phyloP scores from a whole-genome alignment of 148 eudicot species.

The Dianthus caryophyllus region DNA sequence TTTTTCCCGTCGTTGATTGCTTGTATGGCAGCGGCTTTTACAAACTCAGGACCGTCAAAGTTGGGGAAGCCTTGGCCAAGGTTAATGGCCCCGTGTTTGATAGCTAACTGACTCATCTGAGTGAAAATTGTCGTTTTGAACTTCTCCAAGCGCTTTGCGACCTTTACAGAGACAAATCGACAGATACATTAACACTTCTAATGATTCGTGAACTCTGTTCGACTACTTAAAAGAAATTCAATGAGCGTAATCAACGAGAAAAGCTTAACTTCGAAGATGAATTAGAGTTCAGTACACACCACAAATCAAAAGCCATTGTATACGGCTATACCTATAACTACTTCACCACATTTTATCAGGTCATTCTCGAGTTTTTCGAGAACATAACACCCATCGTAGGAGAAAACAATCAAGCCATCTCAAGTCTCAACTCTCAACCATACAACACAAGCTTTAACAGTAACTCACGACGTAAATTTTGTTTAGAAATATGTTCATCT shows the following conservation, averaged over 20 bases:
- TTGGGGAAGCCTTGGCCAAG: constrained; percentile 99
- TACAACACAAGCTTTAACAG: no score
- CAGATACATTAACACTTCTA: neutral
- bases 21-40: constrained; percentile 92
- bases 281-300: neutral
- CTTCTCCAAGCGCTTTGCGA: constrained; percentile 94
- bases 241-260: neutral
- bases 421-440: no score
- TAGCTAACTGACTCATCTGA: constrained; percentile 91
- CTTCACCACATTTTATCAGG: no score
- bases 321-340: no score
- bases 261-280: neutral
- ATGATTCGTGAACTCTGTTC: neutral
- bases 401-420: no score
- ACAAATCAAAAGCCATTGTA: no score
- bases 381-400: no score
- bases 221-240: neutral
- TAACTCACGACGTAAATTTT: no score
- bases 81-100: constrained; percentile 93
- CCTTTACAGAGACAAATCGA: constrained; percentile 31
- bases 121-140: constrained; percentile 97
- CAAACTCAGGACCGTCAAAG: constrained; percentile 97
- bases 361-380: no score
- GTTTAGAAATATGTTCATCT: no score
- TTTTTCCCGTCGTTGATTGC: constrained; percentile 81